phyloP scores from a whole-genome alignment of 352 stramenopile species.

The Pythium myriotylum region DNA sequence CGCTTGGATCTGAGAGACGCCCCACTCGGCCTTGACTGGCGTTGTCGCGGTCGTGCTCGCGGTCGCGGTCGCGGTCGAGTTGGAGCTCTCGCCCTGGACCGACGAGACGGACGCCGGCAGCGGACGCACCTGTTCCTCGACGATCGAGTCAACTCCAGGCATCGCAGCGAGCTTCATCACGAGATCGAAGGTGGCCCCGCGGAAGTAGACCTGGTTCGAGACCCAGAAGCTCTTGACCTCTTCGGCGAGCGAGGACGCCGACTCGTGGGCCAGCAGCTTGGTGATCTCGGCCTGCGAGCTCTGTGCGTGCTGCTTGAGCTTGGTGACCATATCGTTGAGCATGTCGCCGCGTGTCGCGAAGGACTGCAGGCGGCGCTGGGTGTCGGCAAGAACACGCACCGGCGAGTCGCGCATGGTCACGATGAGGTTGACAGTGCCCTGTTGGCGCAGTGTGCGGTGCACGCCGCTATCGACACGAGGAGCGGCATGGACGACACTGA shows the following conservation, averaged over 20 bases:
- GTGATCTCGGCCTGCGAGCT: slow-evolving; percentile 16
- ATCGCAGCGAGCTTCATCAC: slow-evolving; percentile 21
- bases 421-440: slow-evolving; percentile 28
- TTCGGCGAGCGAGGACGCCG: neutral
- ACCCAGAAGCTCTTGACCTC: slow-evolving; percentile 36
- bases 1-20: slow-evolving; percentile 19
- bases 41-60: no score
- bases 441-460: slow-evolving; percentile 8
- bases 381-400: slow-evolving; percentile 1
- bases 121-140: slow-evolving; percentile 11
- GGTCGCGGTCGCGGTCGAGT: neutral
- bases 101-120: neutral
- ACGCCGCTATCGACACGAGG: neutral
- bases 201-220: slow-evolving; percentile 39
- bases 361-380: neutral
- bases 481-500: neutral
- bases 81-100: neutral
- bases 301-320: slow-evolving; percentile 19
- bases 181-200: slow-evolving; percentile 26
- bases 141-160: slow-evolving; percentile 7
- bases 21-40: slow-evolving; percentile 18
- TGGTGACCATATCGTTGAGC: slow-evolving; percentile 12
- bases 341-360: slow-evolving; percentile 12
- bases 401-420: slow-evolving; percentile 24
- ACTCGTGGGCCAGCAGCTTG: slow-evolving; percentile 6